Conservation (phyloP, 2,329 filamentous ascomycete species). For the Cryphonectria naterciae region DNA sequence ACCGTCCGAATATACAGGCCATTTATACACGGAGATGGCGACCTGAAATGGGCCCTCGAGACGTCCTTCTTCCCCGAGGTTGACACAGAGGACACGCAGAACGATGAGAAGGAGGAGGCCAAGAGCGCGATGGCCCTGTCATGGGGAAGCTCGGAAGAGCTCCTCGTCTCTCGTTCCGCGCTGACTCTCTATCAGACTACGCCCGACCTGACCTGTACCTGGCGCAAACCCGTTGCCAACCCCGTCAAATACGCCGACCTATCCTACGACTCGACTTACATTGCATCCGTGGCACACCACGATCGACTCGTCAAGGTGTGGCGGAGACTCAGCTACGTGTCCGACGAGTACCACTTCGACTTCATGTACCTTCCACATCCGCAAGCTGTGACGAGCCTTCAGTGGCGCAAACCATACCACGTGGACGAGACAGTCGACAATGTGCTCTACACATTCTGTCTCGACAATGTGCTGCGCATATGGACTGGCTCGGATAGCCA, state of each 20-base stretch:
- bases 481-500: constrained; percentile 81
- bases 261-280: constrained; percentile 84
- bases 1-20: constrained; percentile 80
- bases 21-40: constrained; percentile 69
- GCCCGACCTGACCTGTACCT: constrained; percentile 60
- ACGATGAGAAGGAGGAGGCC: constrained; percentile 39
- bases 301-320: constrained; percentile 92
- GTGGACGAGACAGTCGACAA: constrained; percentile 80
- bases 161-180: constrained; percentile 73
- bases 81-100: constrained; percentile 31
- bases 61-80: constrained; percentile 55
- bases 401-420: constrained; percentile 83
- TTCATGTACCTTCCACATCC: constrained; percentile 90
- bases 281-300: constrained; percentile 77
- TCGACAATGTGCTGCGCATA: constrained; percentile 78
- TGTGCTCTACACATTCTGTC: constrained; percentile 86
- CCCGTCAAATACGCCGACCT: constrained; percentile 74
- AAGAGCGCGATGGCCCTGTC: constrained; percentile 62
- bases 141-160: constrained; percentile 85
- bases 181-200: constrained; percentile 70
- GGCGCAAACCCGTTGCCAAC: constrained; percentile 76
- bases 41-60: constrained; percentile 72
- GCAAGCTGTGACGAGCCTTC: constrained; percentile 74
- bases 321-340: constrained; percentile 83
- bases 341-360: constrained; percentile 84